phyloP scores from a whole-genome alignment of 129 eudicot genomes.

The Lactuca saligna region DNA sequence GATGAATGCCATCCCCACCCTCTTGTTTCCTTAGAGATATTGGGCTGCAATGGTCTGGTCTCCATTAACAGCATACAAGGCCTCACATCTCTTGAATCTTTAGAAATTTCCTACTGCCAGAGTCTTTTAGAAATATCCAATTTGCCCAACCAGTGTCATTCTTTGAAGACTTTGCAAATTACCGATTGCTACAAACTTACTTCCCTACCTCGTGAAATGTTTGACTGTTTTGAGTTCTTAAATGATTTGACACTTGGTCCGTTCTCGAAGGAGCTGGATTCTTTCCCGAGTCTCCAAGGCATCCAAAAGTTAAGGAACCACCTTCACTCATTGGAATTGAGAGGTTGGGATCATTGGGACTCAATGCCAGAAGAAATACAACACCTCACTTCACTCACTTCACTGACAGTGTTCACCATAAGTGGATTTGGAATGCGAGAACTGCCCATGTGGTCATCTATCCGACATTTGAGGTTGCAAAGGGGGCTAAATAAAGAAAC shows the following conservation, averaged over 20 bases:
- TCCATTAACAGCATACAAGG: conserved; percentile 4
- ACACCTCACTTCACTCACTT: conserved; percentile 6
- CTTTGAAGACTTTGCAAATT: background rate
- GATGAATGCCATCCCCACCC: background rate
- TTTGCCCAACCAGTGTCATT: background rate
- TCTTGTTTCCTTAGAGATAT: background rate
- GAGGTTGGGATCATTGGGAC: background rate
- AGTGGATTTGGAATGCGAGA: background rate
- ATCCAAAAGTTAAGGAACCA: conserved; percentile 1
- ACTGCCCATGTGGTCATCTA: conserved; percentile 1
- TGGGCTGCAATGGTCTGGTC: background rate
- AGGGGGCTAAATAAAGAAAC: background rate
- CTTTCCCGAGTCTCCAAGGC: background rate
- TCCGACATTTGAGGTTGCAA: background rate
- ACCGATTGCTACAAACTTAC: background rate
- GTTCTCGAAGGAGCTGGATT: too few species aligned
- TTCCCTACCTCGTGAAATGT: background rate
- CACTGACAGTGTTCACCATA: background rate
- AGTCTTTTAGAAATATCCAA: background rate
- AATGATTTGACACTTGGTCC: background rate
- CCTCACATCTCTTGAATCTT: background rate
- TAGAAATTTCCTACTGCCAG: background rate
- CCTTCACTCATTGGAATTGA: background rate
- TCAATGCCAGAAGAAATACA: background rate
- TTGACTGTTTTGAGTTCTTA: background rate